These are phyloP conservation scores for Helenozyma rhizophorensis DNA, from an alignment of 805 yeast species.

Conservation along the genomic window DNA sequence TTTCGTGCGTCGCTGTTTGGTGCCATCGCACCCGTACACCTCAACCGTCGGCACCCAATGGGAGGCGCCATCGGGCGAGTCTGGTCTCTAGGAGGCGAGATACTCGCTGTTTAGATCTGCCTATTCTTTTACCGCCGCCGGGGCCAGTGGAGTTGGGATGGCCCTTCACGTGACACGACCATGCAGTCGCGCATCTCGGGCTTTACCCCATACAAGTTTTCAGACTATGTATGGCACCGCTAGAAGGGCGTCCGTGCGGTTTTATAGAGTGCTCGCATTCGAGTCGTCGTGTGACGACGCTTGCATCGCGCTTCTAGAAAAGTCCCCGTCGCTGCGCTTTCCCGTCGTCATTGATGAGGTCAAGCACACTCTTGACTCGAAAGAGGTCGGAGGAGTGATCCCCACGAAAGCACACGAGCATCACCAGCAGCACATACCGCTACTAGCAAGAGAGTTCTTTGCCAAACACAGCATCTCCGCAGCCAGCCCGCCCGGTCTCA, in stretches of 20 bases:
- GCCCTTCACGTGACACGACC: too few relatives aligned
- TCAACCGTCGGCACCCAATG: too few relatives aligned
- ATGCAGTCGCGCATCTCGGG: too few relatives aligned
- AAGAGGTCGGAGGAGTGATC: constrained; percentile 72
- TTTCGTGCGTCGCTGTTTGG: too few relatives aligned
- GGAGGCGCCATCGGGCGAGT: too few relatives aligned
- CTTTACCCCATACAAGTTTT: too few relatives aligned
- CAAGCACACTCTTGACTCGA: constrained; percentile 65
- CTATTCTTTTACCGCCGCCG: too few relatives aligned
- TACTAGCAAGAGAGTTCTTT: constrained; percentile 45
- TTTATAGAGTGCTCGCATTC: constrained; percentile 71
- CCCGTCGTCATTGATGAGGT: constrained; percentile 55
- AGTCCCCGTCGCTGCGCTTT: constrained; percentile 27
- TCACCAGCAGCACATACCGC: constrained; percentile 60
- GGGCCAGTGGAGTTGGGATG: too few relatives aligned
- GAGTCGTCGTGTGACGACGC: constrained; percentile 96
- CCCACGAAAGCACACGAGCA: constrained; percentile 82
- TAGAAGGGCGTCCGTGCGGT: constrained; percentile 15
- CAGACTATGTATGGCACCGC: too few relatives aligned
- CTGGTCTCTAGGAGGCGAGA: too few relatives aligned
- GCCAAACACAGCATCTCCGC: constrained; percentile 25
- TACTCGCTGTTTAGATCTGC: too few relatives aligned
- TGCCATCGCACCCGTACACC: too few relatives aligned
- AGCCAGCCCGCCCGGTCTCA: constrained; percentile 53
- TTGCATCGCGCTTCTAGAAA: constrained; percentile 74